Conservation (phyloP, 495 filamentous ascomycete genomes). For the Schizothecium vesticola region DNA sequence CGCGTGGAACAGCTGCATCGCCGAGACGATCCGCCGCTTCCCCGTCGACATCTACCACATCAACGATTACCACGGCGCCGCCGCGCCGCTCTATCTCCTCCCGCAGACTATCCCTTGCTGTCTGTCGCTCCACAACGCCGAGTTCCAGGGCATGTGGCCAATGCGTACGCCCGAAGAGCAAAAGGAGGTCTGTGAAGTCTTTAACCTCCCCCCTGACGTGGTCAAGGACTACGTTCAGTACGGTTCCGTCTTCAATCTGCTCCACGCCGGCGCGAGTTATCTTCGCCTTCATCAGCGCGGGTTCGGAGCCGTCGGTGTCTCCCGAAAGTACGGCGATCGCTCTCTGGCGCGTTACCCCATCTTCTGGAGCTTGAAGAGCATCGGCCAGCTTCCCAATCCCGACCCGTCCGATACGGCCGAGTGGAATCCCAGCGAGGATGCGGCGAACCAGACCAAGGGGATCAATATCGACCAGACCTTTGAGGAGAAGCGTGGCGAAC, state of each 20-base stretch:
- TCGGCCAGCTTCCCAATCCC: constrained; percentile 66
- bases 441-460: constrained; percentile 39
- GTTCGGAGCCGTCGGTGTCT: constrained; percentile 68
- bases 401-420: constrained; percentile 66
- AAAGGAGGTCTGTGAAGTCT: constrained; percentile 62
- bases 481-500: constrained; percentile 48
- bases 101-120: constrained; percentile 52
- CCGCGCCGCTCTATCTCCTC: constrained; percentile 62
- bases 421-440: constrained; percentile 46
- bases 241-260: constrained; percentile 61
- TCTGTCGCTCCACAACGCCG: constrained; percentile 47
- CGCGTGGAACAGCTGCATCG: constrained; percentile 66
- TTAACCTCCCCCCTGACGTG: constrained; percentile 50
- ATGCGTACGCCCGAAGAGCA: constrained; percentile 61
- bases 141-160: constrained; percentile 67
- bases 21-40: constrained; percentile 51
- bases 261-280: constrained; percentile 66
- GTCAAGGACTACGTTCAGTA: constrained; percentile 55
- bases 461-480: constrained; percentile 50
- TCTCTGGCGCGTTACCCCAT: constrained; percentile 69
- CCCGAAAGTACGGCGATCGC: constrained; percentile 66
- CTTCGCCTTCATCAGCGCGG: constrained; percentile 65
- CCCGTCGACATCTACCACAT: constrained; percentile 65
- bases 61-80: constrained; percentile 71
- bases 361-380: constrained; percentile 66